phyloP scores from a whole-genome alignment of 2,329 filamentous ascomycete genomes.

The Monilinia vaccinii-corymbosi region DNA sequence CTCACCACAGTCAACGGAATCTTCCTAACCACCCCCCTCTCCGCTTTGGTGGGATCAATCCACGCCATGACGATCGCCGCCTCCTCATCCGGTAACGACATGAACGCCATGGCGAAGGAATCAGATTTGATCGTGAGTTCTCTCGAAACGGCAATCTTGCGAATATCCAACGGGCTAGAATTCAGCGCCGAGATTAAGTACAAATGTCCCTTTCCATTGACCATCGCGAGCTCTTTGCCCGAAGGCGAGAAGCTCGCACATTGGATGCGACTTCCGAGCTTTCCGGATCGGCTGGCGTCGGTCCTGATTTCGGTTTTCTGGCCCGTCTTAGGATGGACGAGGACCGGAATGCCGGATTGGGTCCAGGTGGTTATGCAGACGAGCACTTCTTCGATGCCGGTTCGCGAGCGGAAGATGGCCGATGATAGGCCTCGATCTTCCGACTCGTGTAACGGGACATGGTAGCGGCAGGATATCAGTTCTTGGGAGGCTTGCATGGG shows the following conservation, averaged over 20 bases:
- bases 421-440: slow-evolving; percentile 35
- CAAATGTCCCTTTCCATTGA: slow-evolving; percentile 34
- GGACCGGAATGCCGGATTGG: slow-evolving; percentile 33
- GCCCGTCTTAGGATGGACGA: slow-evolving; percentile 33
- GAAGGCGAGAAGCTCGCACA: slow-evolving; percentile 33
- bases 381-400: slow-evolving; percentile 30
- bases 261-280: slow-evolving; percentile 33
- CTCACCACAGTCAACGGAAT: slow-evolving; percentile 19
- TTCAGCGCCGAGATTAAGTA: slow-evolving; percentile 33
- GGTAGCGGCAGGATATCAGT: slow-evolving; percentile 31
- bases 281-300: slow-evolving; percentile 28
- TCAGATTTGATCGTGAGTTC: slow-evolving; percentile 33
- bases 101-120: slow-evolving; percentile 33
- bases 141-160: slow-evolving; percentile 30
- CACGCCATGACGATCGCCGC: slow-evolving; percentile 32
- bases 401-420: slow-evolving; percentile 30
- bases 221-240: slow-evolving; percentile 32
- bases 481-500: slow-evolving; percentile 33
- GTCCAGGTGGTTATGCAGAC: slow-evolving; percentile 36
- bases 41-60: slow-evolving; percentile 31
- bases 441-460: slow-evolving; percentile 34
- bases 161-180: slow-evolving; percentile 32
- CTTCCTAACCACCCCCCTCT: slow-evolving; percentile 29
- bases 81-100: slow-evolving; percentile 32
- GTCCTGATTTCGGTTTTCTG: slow-evolving; percentile 31